phyloP scores from a whole-genome alignment of 192 early-diverging fungal genomes.

The Backusella mclennaniae region DNA sequence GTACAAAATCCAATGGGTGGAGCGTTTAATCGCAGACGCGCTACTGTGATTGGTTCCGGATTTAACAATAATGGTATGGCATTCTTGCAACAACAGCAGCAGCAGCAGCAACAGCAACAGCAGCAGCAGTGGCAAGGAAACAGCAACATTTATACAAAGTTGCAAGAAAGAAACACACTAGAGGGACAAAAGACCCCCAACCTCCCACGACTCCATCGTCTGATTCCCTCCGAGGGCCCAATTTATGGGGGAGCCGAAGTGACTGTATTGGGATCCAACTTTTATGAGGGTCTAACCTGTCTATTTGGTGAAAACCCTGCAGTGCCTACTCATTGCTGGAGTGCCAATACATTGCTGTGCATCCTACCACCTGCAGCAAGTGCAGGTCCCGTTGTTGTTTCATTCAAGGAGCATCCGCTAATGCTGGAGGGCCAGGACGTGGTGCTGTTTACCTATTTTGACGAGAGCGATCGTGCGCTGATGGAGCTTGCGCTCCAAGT shows the following conservation, averaged over 20 bases:
- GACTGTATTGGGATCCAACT: conserved; percentile 70
- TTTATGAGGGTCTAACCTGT: conserved; percentile 70
- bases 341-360: conserved; percentile 69
- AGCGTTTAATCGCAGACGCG: conserved; percentile 3
- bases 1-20: conserved; percentile 6
- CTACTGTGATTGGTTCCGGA: neutral
- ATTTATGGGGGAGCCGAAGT: conserved; percentile 75
- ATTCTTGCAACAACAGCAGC: neutral
- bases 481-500: conserved; percentile 81
- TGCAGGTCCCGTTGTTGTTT: conserved; percentile 62
- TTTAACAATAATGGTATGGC: neutral
- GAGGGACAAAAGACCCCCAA: conserved; percentile 14
- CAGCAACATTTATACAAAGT: conserved; percentile 16
- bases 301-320: conserved; percentile 72
- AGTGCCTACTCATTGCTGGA: conserved; percentile 64
- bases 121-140: conserved; percentile 8
- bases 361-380: conserved; percentile 66
- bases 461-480: conserved; percentile 76
- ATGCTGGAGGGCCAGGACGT: conserved; percentile 39
- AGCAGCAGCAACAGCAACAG: conserved; percentile 3
- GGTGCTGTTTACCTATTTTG: conserved; percentile 49
- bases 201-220: conserved; percentile 38
- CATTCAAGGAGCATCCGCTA: conserved; percentile 38
- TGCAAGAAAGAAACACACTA: neutral
- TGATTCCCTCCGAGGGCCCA: conserved; percentile 79